Conservation (phyloP, 2,329 filamentous ascomycete genomes). For the Fusarium sp. region DNA sequence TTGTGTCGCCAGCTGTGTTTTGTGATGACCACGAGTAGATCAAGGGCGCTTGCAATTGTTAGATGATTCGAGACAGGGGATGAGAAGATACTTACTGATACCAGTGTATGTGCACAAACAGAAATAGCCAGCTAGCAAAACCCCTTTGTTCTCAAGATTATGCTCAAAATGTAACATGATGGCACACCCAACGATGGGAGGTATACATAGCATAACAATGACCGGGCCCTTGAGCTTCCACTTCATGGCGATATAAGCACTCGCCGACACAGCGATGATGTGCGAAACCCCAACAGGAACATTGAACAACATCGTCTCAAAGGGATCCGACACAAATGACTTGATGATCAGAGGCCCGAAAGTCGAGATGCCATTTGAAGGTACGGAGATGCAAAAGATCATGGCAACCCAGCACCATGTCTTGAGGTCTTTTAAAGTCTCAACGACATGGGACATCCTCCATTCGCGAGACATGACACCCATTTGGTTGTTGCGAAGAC, state of each 20-base stretch:
- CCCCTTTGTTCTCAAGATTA: slow-evolving; percentile 55
- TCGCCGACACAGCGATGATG: slow-evolving; percentile 66
- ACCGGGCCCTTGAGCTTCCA: slow-evolving; percentile 68
- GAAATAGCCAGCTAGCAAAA: slow-evolving; percentile 67
- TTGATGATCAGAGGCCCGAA: slow-evolving; percentile 70
- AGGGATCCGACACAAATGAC: slow-evolving; percentile 66
- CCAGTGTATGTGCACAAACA: slow-evolving; percentile 66
- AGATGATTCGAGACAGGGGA: slow-evolving; percentile 15
- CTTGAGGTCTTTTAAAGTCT: slow-evolving; percentile 66
- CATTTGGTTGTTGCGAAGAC: slow-evolving; percentile 65
- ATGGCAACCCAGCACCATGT: slow-evolving; percentile 69
- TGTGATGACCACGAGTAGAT: slow-evolving; percentile 71
- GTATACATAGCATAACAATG: slow-evolving; percentile 64
- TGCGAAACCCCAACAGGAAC: slow-evolving; percentile 70
- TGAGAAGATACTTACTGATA: slow-evolving; percentile 48
- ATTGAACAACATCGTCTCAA: slow-evolving; percentile 69
- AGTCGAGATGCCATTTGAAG: slow-evolving; percentile 66
- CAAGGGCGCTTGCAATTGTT: no score
- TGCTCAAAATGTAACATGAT: slow-evolving; percentile 64
- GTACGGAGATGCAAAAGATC: slow-evolving; percentile 66
- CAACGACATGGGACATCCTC: slow-evolving; percentile 62
- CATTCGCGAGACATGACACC: slow-evolving; percentile 63
- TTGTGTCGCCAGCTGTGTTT: slow-evolving; percentile 76
- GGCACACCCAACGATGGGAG: slow-evolving; percentile 66
- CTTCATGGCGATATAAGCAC: slow-evolving; percentile 64